phyloP scores from a whole-genome alignment of 257 asterid genomes.

The Ocimum tenuiflorum region DNA sequence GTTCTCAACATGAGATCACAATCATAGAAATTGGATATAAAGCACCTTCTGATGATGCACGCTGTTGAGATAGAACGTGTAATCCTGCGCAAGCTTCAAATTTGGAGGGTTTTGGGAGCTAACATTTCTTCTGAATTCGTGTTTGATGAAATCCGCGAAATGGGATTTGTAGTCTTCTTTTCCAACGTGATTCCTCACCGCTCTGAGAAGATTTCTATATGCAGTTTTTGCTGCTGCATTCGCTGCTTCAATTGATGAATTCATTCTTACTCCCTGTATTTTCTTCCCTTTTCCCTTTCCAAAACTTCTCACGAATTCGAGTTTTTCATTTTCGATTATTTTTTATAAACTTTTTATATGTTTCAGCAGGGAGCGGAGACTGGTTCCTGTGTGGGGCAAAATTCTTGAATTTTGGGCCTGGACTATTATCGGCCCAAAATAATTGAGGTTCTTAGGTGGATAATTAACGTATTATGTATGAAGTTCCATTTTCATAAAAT shows the following conservation, averaged over 20 bases:
- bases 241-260: conserved; percentile 31
- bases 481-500: too few relatives aligned
- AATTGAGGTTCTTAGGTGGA: too few relatives aligned
- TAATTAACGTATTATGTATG: too few relatives aligned
- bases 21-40: not conserved
- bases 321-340: too few relatives aligned
- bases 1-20: not conserved
- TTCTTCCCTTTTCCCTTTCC: not conserved
- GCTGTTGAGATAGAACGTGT: conserved; percentile 60
- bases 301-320: not conserved
- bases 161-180: conserved; percentile 51
- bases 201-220: conserved; percentile 60
- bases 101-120: conserved; percentile 27
- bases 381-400: too few relatives aligned
- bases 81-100: conserved; percentile 63
- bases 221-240: conserved; percentile 34
- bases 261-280: conserved; percentile 25
- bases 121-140: conserved; percentile 44
- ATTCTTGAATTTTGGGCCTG: too few relatives aligned
- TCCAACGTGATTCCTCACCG: conserved; percentile 62
- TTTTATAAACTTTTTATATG: too few relatives aligned
- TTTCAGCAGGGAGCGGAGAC: too few relatives aligned
- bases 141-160: conserved; percentile 58
- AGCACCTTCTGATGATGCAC: conserved; percentile 85
- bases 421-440: too few relatives aligned